Conservation (phyloP, 2,329 filamentous ascomycete genomes). For the Acarospora socialis region DNA sequence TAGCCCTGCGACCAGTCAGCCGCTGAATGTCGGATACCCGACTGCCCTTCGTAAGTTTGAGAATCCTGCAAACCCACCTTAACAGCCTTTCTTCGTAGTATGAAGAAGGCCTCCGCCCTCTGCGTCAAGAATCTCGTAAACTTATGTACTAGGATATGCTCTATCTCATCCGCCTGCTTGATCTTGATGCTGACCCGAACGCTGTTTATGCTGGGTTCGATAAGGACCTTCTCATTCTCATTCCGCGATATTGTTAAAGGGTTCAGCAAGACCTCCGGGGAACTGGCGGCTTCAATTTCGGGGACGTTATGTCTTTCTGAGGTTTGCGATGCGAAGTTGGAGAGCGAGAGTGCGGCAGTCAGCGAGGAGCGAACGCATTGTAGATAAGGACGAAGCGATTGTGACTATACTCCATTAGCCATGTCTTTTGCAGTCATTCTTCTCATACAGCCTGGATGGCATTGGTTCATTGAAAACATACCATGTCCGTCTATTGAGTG, state of each 20-base stretch:
- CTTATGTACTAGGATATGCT: slow-evolving; percentile 95
- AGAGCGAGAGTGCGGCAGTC: slow-evolving; percentile 81
- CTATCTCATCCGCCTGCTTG: slow-evolving; percentile 98
- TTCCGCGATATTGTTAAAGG: slow-evolving; percentile 84
- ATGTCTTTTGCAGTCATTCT: too few relatives aligned
- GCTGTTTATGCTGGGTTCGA: slow-evolving; percentile 94
- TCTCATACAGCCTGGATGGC: too few relatives aligned
- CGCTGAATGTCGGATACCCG: neutral
- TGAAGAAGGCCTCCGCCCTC: slow-evolving; percentile 92
- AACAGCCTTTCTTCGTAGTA: slow-evolving; percentile 85
- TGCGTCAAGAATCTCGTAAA: slow-evolving; percentile 95
- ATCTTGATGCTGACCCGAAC: slow-evolving; percentile 97
- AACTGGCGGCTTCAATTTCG: slow-evolving; percentile 85
- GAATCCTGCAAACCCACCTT: slow-evolving; percentile 45
- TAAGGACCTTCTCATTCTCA: slow-evolving; percentile 90
- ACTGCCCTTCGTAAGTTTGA: neutral
- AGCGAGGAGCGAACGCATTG: slow-evolving; percentile 91
- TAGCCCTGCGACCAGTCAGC: slow-evolving; percentile 51
- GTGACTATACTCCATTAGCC: slow-evolving; percentile 45
- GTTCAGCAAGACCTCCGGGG: slow-evolving; percentile 85
- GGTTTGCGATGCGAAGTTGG: slow-evolving; percentile 94
- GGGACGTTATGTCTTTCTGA: slow-evolving; percentile 96
- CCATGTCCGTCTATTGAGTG: too few relatives aligned
- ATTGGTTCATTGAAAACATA: too few relatives aligned
- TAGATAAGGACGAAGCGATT: slow-evolving; percentile 92